Evolutionary conservation across 768 basidiomycete species (phyloP), one percentile per base, ranked within the genome.

Genomic region (Hericium rajendrae): DNA sequence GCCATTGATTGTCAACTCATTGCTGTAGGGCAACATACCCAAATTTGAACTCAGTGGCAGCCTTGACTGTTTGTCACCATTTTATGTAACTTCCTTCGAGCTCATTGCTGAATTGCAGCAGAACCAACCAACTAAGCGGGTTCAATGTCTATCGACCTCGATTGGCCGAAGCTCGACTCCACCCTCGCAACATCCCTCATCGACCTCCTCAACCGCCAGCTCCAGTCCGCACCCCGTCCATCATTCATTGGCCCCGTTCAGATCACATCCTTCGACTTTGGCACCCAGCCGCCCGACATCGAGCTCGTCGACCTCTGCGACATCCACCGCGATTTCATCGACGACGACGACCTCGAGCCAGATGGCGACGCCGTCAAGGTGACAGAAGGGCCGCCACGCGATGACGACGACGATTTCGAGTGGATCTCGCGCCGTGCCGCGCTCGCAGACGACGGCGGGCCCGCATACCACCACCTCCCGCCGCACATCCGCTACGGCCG

Each of bases 161-260:
- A 95, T 75, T 99, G 95, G 94, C 72, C 74, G 62, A 83, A 85
- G 63, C 82, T 98, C 60, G 85, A 92, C 71, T 69, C 78, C 20
- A 78, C 84, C 1, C 79, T 97, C 11, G 79, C 92, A 8, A 74
- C 74, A 16, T 78, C 77, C 32, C 78, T 94, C 57, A 79, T 94
- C 57, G 77, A 81, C 40, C 66, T 86, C 50, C 84, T 99, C 65
- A 94, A 97, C 73, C 74, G 75, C 57, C 88, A 91, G 57, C 85
- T 99, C 22, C 67, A 78, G 6, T 78, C 72, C 51, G 82, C 85
- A 2, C 71, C 81, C 37, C 74, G 91, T n/a, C 97, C 95, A 0
- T 92, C 92, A 10, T 98, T 94, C 70, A 89, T 99, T 39, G 97
- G 97, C 2, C 93, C 94, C 13, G 83, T 98, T 58, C 80, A 86